These are phyloP conservation scores for Voacanga thouarsii DNA, from an alignment of 257 asterid species.

Conservation along the genomic window DNA sequence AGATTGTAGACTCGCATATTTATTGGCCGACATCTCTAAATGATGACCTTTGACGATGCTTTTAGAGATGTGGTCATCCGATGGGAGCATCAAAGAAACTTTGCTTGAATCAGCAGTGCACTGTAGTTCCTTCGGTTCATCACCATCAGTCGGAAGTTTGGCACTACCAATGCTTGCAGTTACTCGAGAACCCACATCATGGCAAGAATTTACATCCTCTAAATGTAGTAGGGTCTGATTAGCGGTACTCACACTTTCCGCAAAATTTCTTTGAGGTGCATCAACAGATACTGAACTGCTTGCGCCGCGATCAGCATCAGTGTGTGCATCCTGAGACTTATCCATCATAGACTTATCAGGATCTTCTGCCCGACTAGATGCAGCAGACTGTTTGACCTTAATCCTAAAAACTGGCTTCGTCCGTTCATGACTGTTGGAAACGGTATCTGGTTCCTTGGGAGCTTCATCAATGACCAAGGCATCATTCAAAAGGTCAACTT, in stretches of 20 bases:
- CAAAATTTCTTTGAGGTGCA: conserved; percentile 57
- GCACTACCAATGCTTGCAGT: conserved; percentile 93
- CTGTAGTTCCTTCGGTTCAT: conserved; percentile 75
- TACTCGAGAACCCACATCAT: conserved; percentile 87
- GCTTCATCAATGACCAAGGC: conserved; percentile 34
- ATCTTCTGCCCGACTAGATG: conserved; percentile 60
- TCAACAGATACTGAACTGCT: conserved; percentile 88
- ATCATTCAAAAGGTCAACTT: conserved; percentile 28
- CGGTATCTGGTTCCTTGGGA: conserved; percentile 47
- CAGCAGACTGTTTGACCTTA: conserved; percentile 68
- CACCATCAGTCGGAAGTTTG: conserved; percentile 57
- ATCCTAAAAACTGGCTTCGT: conserved; percentile 78
- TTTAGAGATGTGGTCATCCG: conserved; percentile 31
- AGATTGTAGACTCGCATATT: conserved; percentile 34
- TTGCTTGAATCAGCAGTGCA: conserved; percentile 96
- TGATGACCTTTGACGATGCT: conserved; percentile 29
- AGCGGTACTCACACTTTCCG: conserved; percentile 54
- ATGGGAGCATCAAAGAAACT: conserved; percentile 36
- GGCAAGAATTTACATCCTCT: conserved; percentile 83
- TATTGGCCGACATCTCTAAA: conserved; percentile 33
- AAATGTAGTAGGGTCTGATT: conserved; percentile 61
- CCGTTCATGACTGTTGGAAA: conserved; percentile 51
- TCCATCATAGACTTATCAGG: conserved; percentile 32
- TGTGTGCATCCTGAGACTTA: conserved; percentile 41
- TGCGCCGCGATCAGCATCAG: conserved; percentile 67